Conservation (phyloP, 768 basidiomycete species). For the Suillus discolor region DNA sequence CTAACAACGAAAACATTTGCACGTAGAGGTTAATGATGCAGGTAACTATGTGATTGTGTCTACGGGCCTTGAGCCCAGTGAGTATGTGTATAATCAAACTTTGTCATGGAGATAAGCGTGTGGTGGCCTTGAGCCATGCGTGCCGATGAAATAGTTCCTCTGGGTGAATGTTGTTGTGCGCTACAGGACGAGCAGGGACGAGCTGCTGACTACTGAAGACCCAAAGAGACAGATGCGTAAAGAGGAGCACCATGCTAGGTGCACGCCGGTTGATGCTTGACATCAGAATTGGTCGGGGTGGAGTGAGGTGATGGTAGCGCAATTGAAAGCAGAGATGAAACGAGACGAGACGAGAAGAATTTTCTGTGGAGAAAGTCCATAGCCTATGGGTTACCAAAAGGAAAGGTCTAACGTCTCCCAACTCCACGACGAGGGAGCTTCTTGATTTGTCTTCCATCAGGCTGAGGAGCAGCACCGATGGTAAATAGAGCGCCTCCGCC, state of each 20-base stretch:
- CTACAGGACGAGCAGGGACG: slow-evolving; percentile 8
- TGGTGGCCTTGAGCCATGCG: slow-evolving; percentile 33
- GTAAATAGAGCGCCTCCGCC: slow-evolving; percentile 49
- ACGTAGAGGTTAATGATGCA: slow-evolving; percentile 22
- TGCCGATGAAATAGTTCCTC: slow-evolving; percentile 19
- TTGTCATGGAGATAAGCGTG: slow-evolving; percentile 8
- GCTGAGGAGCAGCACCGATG: slow-evolving; percentile 53
- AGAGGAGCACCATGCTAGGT: slow-evolving; percentile 10
- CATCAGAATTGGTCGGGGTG: slow-evolving; percentile 20
- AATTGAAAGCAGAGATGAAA: slow-evolving; percentile 13
- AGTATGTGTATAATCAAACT: slow-evolving; percentile 25
- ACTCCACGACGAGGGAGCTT: slow-evolving; percentile 51
- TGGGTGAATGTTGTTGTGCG: slow-evolving; percentile 13
- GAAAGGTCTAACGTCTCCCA: slow-evolving; percentile 23
- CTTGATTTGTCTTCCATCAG: slow-evolving; percentile 48
- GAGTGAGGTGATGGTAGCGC: slow-evolving; percentile 21
- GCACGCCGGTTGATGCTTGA: slow-evolving; percentile 26
- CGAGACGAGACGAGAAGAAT: slow-evolving; percentile 4
- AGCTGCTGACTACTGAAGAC: slow-evolving; percentile 3
- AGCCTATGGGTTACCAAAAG: slow-evolving; percentile 8
- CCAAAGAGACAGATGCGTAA: slow-evolving; percentile 10
- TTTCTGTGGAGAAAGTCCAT: slow-evolving; percentile 6
- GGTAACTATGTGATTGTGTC: slow-evolving; percentile 24
- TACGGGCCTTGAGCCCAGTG: slow-evolving; percentile 38
- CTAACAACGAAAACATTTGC: slow-evolving; percentile 14